Base-by-base conservation (phyloP, 2,329 filamentous ascomycete species). In the Emergomyces orientalis region DNA sequence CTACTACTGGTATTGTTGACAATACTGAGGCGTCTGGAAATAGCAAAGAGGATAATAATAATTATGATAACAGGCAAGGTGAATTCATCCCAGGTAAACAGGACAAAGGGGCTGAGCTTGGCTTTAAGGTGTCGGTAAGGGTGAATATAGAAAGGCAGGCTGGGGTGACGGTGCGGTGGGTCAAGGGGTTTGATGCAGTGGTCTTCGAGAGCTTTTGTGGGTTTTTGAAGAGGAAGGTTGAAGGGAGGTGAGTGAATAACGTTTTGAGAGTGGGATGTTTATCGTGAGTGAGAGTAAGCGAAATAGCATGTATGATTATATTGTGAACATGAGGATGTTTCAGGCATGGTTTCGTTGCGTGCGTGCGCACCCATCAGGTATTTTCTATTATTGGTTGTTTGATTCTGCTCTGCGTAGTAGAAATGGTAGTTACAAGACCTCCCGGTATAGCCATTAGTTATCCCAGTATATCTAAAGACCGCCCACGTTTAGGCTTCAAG, bases 191-290 rank as follows among this genome's bases (percentile, higher is more conserved):
- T 6, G 89, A 96, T 67, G 79, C 83, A 22, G 81, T 86, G 0
- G 71, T 94, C 0, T 96, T 93, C 74, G 89, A 95, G 76, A 97
- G 92, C 72, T 91, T 99, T 66, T 88, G 86, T 64, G 91, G 90
- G 0, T 91, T 92, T 78, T 66, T 95, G 54, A 89, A 86, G 73
- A 79, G 83, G 43, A 83, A 81, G 62, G 30, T 78, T 43, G 72
- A 73, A 56, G 67, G 66, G 47, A 68, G 68, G 52, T 69, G 62
- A 59, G 25, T 17, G 37, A 41, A 25, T 22, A 37, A 14, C 4
- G n/a, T 56, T 39, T 32, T 54, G 51, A n/a, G 51, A 9, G 51
- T 34, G 51, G 49, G 25, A 13, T 32, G 49, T 52, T n/a, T 51
- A n/a, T 25, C 25, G 25, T 3, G 14, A 52, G 25, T 2, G 19